phyloP scores from a whole-genome alignment of 2,329 filamentous ascomycete genomes.

The Ophiocordyceps sinensis region DNA sequence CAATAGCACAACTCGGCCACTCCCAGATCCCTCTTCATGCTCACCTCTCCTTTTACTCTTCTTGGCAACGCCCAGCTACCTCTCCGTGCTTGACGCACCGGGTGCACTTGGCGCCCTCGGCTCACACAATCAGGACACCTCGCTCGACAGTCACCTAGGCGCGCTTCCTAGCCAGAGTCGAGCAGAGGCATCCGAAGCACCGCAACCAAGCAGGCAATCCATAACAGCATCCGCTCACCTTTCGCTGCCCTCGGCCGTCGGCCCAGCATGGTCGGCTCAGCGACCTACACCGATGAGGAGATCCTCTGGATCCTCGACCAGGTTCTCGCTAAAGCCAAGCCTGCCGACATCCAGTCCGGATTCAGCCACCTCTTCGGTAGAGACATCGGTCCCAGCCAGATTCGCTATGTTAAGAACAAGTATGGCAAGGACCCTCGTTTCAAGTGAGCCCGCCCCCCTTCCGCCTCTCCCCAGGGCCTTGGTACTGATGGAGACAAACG shows the following conservation, averaged over 20 bases:
- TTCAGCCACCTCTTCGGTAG: slow-evolving; percentile 16
- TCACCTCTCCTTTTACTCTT: too few relatives aligned
- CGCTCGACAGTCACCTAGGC: too few relatives aligned
- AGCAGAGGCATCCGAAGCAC: too few relatives aligned
- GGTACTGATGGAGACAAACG: too few relatives aligned
- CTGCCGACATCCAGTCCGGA: slow-evolving; percentile 10
- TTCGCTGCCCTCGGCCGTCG: background rate
- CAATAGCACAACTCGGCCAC: too few relatives aligned
- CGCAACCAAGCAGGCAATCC: too few relatives aligned
- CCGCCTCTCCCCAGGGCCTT: background rate
- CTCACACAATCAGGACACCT: too few relatives aligned
- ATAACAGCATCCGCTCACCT: background rate
- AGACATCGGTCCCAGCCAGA: slow-evolving; percentile 15
- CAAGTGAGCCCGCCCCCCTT: slow-evolving; percentile 14
- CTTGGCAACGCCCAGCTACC: too few relatives aligned
- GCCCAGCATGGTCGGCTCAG: slow-evolving; percentile 17
- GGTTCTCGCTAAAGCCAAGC: slow-evolving; percentile 13
- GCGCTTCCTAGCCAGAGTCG: too few relatives aligned
- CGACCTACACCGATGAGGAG: slow-evolving; percentile 18
- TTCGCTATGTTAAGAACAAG: slow-evolving; percentile 25
- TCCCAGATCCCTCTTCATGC: too few relatives aligned
- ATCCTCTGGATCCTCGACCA: slow-evolving; percentile 19
- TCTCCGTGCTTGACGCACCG: too few relatives aligned
- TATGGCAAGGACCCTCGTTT: slow-evolving; percentile 24
- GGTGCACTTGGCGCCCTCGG: too few relatives aligned